Evolutionary conservation across 1,284 basidiomycete species (phyloP), one percentile per base, ranked within the genome.

Genomic region (Afroboletus lepidellus): DNA sequence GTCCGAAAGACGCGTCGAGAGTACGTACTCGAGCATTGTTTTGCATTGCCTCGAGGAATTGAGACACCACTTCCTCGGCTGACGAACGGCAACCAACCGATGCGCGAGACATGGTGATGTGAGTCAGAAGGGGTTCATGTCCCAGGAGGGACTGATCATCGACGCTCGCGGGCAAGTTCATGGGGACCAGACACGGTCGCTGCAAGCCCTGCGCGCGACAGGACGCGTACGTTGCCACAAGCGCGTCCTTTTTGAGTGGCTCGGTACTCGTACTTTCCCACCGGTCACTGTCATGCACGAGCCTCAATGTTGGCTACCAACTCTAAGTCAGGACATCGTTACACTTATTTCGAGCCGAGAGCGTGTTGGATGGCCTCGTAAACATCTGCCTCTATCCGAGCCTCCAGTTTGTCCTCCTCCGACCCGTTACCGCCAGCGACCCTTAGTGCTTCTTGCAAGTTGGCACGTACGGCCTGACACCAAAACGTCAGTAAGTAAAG

Each of bases 291-390:
- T n/a, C n/a, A n/a, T n/a, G 56, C 8, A 20, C 16, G 41, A 13
- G 33, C n/a, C n/a, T 29, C 41, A 21, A 25, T 44, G 34, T 37
- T 48, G 47, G 41, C 18, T 46, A 39, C 29, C 20, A 34, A 48
- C 29, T 63, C 58, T 64, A 60, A 16, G 48, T 51, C 46, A 48
- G 8, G 39, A 41, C 38, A 39, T 34, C 29, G 29, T 38, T 45
- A 50, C 51, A 55, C 55, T 71, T 79, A 87, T 72, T 85, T 85
- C 54, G 79, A 67, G 53, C 66, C 67, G 50, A 95, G 72, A 56
- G 95, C 94, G 62, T 92, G 81, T 73, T 98, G 94, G 60, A 99
- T 77, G 46, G 93, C 86, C 77, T 98, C 94, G 71, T 94, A 98
- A 59, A 99, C 95, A 69, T 97, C 94, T 46, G 92, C 90, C 76